Percentiles rank a stretch among this genome's conserved stretches.
Conservation (phyloP, 1,284 basidiomycete genomes). For the Schizopora paradoxa region DNA sequence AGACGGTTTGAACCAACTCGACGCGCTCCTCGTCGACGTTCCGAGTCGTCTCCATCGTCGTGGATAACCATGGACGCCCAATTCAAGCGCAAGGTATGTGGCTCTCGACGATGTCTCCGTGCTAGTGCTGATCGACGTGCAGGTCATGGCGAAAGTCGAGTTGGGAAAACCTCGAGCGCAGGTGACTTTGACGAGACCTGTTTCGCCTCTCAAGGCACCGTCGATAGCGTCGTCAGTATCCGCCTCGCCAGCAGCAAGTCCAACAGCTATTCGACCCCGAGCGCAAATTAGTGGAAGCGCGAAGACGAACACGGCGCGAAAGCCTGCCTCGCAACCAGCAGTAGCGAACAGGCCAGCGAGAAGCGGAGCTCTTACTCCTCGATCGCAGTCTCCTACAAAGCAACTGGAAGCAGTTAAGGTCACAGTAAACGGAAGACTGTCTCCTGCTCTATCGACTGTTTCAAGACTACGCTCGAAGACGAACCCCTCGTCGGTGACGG, state of each 20-base stretch:
- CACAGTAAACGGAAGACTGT: conserved; percentile 15
- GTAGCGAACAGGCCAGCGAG: no score
- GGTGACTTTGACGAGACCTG: conserved; percentile 33
- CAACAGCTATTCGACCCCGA: no score
- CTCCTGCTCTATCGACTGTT: conserved; percentile 21
- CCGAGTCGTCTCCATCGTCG: conserved; percentile 3
- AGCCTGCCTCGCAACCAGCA: conserved; percentile 26
- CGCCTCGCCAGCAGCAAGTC: conserved; percentile 31
- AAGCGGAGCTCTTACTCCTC: conserved; percentile 22
- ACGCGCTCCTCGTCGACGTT: conserved; percentile 2
- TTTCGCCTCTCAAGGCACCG: conserved; percentile 47
- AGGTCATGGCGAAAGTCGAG: no score
- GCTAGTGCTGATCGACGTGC: not conserved
- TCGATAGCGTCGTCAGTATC: conserved; percentile 32
- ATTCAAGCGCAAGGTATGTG: conserved; percentile 16
- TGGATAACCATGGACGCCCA: conserved; percentile 12
- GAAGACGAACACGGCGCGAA: conserved; percentile 35
- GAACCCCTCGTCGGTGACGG: conserved; percentile 19
- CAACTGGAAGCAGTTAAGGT: conserved; percentile 27
- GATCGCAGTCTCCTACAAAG: conserved; percentile 42
- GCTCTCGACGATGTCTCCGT: not conserved
- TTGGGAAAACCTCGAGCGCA: not conserved
- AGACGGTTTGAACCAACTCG: no score
- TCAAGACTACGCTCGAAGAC: conserved; percentile 20
- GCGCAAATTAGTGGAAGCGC: conserved; percentile 59